Evolutionary conservation across 202 grass and related monocot species (phyloP), one percentile per base, ranked within the genome.

Genomic region (Brachypodium distachyon): DNA sequence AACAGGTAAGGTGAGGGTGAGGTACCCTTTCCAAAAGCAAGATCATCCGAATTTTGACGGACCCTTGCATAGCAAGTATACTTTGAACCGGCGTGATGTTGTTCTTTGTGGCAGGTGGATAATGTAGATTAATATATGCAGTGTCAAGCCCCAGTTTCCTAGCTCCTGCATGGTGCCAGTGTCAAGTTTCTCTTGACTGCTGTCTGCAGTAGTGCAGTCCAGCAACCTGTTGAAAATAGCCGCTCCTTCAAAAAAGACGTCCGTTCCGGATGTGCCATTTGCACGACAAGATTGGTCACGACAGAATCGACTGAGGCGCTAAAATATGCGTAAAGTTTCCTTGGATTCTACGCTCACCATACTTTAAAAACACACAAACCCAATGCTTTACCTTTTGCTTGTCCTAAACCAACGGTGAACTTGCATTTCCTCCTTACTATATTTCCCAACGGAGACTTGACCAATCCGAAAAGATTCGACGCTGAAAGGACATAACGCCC

Each of bases 321-420:
- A 80, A 48, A 40, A 80, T 48, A 84, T 70, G 55, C 44, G 2
- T 55, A 32, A 77, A 27, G 70, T 19, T 84, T 27, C 47, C 63
- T 80, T 84, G 81, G 55, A 65, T 81, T 76, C 55, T 71, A 84
- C 81, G 81, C 25, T 85, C 57, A 7, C 8, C 33, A 52, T 42
- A 28, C 77, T 81, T 84, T 33, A 34, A 54, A 75, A 26, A 81
- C 68, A 83, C 81, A 88, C 39, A 59, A 72, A 4, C 13, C 54
- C 23, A 48, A 38, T 31, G 61, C 27, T 27, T 23, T 72, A 9
- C 19, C 21, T 65, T 76, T 56, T 31, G 28, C 52, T 27, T 74
- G 34, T 61, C 51, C 16, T 51, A 38, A 41, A 61, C 61, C 60
- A 54, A 46, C 32, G 14, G 60, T 32, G 61, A 36, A 6, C 33